Percentiles rank a stretch among this genome's conserved stretches.
phyloP scores from a whole-genome alignment of 345 rosid species.

The Anacardium occidentale region DNA sequence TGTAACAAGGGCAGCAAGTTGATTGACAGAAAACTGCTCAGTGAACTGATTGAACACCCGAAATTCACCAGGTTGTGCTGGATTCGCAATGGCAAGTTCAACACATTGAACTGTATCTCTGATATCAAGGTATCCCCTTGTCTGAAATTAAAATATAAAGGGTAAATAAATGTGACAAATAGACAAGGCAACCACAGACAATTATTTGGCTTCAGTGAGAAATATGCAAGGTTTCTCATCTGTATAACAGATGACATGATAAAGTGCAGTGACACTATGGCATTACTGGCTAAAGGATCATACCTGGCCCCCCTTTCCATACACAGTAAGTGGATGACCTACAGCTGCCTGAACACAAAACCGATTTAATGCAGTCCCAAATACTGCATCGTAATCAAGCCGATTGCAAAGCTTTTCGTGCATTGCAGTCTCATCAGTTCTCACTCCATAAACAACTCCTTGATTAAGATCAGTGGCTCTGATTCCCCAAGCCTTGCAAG shows the following conservation, averaged over 20 bases:
- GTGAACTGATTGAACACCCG: slow-evolving; percentile 94
- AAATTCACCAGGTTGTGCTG: slow-evolving; percentile 82
- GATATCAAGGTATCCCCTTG: slow-evolving; percentile 98
- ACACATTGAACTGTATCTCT: slow-evolving; percentile 95
- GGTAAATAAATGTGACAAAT: not conserved
- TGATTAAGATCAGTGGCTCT: slow-evolving; percentile 97
- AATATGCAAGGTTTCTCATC: not conserved
- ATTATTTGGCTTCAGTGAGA: too few species aligned
- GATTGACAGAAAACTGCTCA: slow-evolving; percentile 90
- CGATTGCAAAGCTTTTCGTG: slow-evolving; percentile 80
- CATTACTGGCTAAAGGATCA: slow-evolving; percentile 12
- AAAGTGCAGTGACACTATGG: not conserved
- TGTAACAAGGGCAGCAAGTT: slow-evolving; percentile 83
- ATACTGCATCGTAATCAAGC: slow-evolving; percentile 91
- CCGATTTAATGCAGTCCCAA: slow-evolving; percentile 91
- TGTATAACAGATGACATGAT: not conserved
- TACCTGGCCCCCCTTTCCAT: slow-evolving; percentile 99
- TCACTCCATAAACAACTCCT: slow-evolving; percentile 94
- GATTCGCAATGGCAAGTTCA: slow-evolving; percentile 89
- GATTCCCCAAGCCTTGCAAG: slow-evolving; percentile 99
- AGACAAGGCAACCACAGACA: not conserved
- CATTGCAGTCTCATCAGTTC: slow-evolving; percentile 90
- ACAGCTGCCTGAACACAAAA: slow-evolving; percentile 99
- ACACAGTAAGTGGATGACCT: slow-evolving; percentile 92
- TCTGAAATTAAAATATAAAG: slow-evolving; percentile 42